phyloP scores from a whole-genome alignment of 1,139 yeast genomes.

The Meyerozyma elateridarum region DNA sequence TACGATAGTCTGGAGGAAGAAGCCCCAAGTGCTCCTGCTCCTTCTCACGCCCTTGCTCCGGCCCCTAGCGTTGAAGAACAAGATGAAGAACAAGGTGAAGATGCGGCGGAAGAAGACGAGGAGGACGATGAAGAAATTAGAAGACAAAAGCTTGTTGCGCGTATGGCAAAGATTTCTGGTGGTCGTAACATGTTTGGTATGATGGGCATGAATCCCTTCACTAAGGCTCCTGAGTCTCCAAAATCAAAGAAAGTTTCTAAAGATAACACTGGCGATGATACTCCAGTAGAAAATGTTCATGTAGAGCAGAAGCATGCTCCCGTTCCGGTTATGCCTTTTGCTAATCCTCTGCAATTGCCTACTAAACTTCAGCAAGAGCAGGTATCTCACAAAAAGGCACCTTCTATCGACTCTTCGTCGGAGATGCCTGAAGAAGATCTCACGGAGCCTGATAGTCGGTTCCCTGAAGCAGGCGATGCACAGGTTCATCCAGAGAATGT shows the following conservation, averaged over 20 bases:
- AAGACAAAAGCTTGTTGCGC: slow-evolving; percentile 75
- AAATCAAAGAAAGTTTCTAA: slow-evolving; percentile 14
- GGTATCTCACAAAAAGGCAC: slow-evolving; percentile 6
- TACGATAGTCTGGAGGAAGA: slow-evolving; percentile 19
- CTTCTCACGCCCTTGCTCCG: no score
- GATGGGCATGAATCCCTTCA: slow-evolving; percentile 55
- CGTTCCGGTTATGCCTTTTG: slow-evolving; percentile 51
- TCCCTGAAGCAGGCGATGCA: slow-evolving; percentile 14
- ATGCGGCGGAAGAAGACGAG: slow-evolving; percentile 18
- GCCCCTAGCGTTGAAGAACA: no score
- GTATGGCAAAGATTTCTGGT: slow-evolving; percentile 94
- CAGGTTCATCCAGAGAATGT: slow-evolving; percentile 13
- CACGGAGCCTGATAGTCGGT: slow-evolving; percentile 18
- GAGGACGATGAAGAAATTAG: slow-evolving; percentile 75
- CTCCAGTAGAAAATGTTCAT: no score
- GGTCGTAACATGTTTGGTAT: slow-evolving; percentile 88
- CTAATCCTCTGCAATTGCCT: slow-evolving; percentile 23
- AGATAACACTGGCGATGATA: slow-evolving; percentile 9
- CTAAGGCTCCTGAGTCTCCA: slow-evolving; percentile 21
- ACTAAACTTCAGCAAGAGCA: slow-evolving; percentile 17
- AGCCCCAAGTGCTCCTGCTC: no score
- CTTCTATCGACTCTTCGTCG: slow-evolving; percentile 22
- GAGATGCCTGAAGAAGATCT: slow-evolving; percentile 28
- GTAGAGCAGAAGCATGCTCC: no score
- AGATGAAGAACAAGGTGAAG: slow-evolving; percentile 13